phyloP scores from a whole-genome alignment of 2,329 filamentous ascomycete genomes.

The Colletotrichum abscissum region DNA sequence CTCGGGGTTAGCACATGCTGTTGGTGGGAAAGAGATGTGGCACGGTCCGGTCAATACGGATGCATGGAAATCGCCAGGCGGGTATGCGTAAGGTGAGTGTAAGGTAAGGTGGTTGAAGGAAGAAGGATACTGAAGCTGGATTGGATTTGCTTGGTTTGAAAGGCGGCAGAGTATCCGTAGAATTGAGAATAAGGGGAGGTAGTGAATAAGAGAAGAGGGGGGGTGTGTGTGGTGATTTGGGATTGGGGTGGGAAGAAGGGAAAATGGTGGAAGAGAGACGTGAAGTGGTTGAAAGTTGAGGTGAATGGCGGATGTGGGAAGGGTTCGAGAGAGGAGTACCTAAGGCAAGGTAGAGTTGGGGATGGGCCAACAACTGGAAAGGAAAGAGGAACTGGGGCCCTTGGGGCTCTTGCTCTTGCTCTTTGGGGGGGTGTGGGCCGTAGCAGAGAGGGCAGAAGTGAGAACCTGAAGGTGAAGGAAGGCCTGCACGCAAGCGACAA shows the following conservation, averaged over 20 bases:
- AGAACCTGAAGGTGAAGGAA: background rate
- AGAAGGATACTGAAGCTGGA: conserved; percentile 19
- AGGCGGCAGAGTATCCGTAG: background rate
- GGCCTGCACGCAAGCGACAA: conserved; percentile 15
- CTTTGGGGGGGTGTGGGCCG: background rate
- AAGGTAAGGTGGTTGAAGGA: background rate
- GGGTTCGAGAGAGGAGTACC: conserved; percentile 22
- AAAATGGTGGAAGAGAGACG: background rate
- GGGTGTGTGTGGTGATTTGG: background rate
- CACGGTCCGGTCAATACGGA: conserved; percentile 28
- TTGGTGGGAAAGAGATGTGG: conserved; percentile 32
- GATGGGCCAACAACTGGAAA: background rate
- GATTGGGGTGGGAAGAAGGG: conserved; percentile 8
- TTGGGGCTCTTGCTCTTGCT: background rate
- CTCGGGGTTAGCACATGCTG: conserved; percentile 36
- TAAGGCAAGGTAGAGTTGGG: background rate
- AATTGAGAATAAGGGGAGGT: conserved; percentile 23
- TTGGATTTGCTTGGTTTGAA: background rate
- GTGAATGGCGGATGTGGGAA: conserved; percentile 13
- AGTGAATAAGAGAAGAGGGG: conserved; percentile 23
- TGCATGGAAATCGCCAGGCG: conserved; percentile 22
- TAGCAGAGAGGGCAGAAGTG: no score
- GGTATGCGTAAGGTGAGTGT: background rate
- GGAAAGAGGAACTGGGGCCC: background rate
- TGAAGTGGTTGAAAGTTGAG: conserved; percentile 22